Percentiles rank a stretch among this genome's conserved stretches.
Conservation (phyloP, 345 rosid genomes). For the Gossypium raimondii region DNA sequence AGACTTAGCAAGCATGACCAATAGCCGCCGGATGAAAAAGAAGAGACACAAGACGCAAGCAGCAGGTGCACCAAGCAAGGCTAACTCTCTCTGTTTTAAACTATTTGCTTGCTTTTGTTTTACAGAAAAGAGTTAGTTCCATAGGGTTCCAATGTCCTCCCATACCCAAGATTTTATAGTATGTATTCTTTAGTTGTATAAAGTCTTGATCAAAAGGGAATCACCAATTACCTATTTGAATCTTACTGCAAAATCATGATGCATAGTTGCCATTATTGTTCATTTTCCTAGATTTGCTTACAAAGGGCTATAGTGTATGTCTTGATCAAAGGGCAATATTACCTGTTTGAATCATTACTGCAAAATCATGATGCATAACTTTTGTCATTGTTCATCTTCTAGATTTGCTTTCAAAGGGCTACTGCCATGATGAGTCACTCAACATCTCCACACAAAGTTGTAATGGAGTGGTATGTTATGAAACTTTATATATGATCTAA, state of each 20-base stretch:
- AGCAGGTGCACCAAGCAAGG: not conserved
- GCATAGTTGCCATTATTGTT: too few species aligned
- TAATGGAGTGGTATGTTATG: not conserved
- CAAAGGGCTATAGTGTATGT: too few species aligned
- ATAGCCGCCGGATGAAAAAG: not conserved
- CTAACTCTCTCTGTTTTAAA: not conserved
- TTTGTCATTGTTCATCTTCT: not conserved
- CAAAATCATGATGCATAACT: too few species aligned
- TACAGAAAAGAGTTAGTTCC: too few species aligned
- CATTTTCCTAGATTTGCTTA: too few species aligned
- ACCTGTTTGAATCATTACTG: not conserved
- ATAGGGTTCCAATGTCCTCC: too few species aligned
- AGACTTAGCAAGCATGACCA: not conserved
- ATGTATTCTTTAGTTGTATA: not conserved
- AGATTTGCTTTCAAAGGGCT: conserved; percentile 7
- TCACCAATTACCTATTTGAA: not conserved
- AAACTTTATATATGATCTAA: not conserved
- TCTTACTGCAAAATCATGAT: too few species aligned
- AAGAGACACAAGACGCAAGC: not conserved
- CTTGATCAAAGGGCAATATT: not conserved
- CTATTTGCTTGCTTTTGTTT: not conserved
- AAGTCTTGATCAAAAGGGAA: not conserved
- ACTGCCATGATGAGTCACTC: not conserved
- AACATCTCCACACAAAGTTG: not conserved
- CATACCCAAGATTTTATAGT: too few species aligned